Evolutionary conservation across 106 monocot genomes (phyloP), one percentile per base, ranked within the genome.

Genomic region (Dioscorea alata): DNA sequence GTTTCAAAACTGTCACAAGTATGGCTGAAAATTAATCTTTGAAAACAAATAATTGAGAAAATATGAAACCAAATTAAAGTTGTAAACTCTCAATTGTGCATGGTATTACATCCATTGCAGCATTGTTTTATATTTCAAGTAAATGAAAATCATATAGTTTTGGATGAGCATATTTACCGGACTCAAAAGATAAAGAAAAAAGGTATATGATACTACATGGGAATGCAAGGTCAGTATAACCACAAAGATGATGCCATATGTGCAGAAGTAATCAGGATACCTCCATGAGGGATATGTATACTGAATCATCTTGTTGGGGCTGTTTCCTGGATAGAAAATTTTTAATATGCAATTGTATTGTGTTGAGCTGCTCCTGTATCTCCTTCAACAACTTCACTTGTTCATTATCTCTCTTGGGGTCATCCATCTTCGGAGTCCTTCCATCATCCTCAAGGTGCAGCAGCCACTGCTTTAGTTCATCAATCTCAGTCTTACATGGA

Each of bases 391-490:
- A 73, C 14, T 60, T 68, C 28, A 68, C 12, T 25, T 77, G 74
- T 66, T 74, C 54, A 19, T 84, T 73, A 22, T 34, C 67, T 61
- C 65, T 67, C 21, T 64, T 28, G 4, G 33, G 57, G 32, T 73
- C 49, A 17, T 58, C 75, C 33, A 75, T 56, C 61, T 72, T 78
- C 75, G 63, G 58, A 49, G 31, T 49, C 17, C 57, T 68, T 42
- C 78, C 59, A 20, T 86, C 80, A 56, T 73, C 65, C 18, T 76
- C 72, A 59, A 90, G 57, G 13, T 75, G 19, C n/a, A 90, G 57
- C 17, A 81, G 23, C n/a, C 33, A 66, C 62, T 34, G 7, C 33
- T 76, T 82, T 17, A 81, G 66, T 57, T 79, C 56, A 6, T 71
- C 67, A 61, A 75, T 1, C 49, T 77, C 68, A 50, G 19, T 50